These are phyloP conservation scores for Lathyrus oleraceus DNA, from an alignment of 306 rosid species.

Conservation along the genomic window DNA sequence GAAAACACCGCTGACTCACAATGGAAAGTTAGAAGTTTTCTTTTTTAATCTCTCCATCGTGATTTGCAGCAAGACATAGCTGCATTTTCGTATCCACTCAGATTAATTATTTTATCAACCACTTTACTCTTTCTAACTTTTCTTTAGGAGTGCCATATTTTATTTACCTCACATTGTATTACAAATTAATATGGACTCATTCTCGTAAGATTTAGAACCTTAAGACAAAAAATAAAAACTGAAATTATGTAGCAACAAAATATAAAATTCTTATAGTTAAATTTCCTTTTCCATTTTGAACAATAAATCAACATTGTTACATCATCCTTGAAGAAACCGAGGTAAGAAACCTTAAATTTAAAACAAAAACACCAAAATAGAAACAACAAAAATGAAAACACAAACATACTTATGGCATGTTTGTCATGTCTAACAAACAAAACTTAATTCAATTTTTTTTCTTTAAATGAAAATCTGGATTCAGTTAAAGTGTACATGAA, in stretches of 20 bases:
- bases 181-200: no score
- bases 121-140: no score
- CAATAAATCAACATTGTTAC: conserved; percentile 26
- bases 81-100: no score
- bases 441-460: not conserved
- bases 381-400: not conserved
- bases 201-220: no score
- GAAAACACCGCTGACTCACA: no score
- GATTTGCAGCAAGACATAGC: no score
- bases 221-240: not conserved
- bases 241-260: conserved; percentile 25
- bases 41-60: no score
- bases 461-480: not conserved
- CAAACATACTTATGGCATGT: conserved; percentile 12
- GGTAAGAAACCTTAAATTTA: not conserved
- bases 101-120: no score
- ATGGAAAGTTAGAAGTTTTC: no score
- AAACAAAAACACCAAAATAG: conserved; percentile 4
- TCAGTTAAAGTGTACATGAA: conserved; percentile 68
- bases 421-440: not conserved
- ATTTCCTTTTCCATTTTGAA: conserved; percentile 23
- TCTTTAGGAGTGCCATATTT: no score
- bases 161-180: no score
- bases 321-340: conserved; percentile 11
- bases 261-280: conserved; percentile 15